phyloP scores from a whole-genome alignment of 1,284 basidiomycete species.

The Phaffia rhodozyma region DNA sequence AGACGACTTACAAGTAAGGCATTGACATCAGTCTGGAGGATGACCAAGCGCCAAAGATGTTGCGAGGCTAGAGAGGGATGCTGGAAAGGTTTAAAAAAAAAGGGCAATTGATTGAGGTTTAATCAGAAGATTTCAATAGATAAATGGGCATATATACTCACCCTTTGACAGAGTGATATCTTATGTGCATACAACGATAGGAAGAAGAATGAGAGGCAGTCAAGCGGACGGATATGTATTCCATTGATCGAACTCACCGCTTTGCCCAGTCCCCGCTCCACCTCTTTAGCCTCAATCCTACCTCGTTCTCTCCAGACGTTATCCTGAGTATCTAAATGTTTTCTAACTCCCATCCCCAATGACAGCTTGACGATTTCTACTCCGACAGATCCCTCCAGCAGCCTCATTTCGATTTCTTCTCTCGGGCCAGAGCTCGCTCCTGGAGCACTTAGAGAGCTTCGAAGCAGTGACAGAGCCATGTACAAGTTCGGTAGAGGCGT shows the following conservation, averaged over 20 bases:
- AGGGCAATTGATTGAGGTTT: not conserved
- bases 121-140: not conserved
- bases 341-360: not conserved
- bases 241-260: not conserved
- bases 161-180: conserved; percentile 11
- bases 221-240: too few species aligned
- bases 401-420: conserved; percentile 14
- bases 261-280: not conserved
- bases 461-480: not conserved
- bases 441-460: not conserved
- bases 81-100: not conserved
- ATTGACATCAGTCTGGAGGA: conserved; percentile 2
- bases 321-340: too few species aligned
- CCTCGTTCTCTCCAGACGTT: not conserved
- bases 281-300: not conserved
- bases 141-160: not conserved
- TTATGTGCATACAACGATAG: not conserved
- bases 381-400: conserved; percentile 9
- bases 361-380: not conserved
- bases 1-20: not conserved
- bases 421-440: conserved; percentile 3
- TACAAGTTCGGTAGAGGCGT: not conserved
- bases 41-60: not conserved
- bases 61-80: conserved; percentile 1
- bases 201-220: not conserved